Percentiles rank a stretch among this genome's conserved stretches.
Conservation (phyloP, 208 protist species). For the Wallacemonas sp. region DNA sequence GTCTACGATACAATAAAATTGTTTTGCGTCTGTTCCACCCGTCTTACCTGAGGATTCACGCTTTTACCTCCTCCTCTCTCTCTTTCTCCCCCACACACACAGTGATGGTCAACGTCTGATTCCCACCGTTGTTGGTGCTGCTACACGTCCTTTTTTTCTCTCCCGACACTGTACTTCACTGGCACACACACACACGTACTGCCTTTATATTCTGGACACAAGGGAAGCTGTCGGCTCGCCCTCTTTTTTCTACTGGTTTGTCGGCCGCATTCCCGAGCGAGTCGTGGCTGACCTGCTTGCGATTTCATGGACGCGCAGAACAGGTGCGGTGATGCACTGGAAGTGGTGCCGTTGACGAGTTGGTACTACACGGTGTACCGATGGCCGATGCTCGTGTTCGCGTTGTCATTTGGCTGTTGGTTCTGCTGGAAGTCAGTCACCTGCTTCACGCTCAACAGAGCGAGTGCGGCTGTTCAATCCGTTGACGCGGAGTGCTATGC, state of each 20-base stretch:
- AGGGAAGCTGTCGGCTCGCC: neutral
- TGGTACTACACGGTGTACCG: slow-evolving; percentile 41
- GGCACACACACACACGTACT: no score
- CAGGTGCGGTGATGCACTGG: neutral
- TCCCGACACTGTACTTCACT: no score
- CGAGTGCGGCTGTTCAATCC: slow-evolving; percentile 1
- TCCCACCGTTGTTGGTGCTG: no score
- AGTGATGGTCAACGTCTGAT: neutral
- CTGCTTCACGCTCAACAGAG: slow-evolving; percentile 9
- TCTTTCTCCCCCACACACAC: neutral
- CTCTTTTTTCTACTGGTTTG: neutral
- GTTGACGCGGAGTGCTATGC: slow-evolving; percentile 35
- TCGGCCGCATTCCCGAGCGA: neutral
- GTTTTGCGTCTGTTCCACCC: no score
- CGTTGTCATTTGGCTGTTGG: slow-evolving; percentile 29
- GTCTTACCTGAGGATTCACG: no score
- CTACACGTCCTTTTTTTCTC: no score
- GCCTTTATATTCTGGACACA: neutral
- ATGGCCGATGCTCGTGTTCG: slow-evolving; percentile 48
- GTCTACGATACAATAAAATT: no score
- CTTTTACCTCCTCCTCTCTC: no score
- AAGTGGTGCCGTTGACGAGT: neutral
- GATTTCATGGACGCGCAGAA: neutral
- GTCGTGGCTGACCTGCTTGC: no score
- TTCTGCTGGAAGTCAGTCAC: slow-evolving; percentile 18